phyloP scores from a whole-genome alignment of 106 monocot genomes.

The Dendrobium nobile region DNA sequence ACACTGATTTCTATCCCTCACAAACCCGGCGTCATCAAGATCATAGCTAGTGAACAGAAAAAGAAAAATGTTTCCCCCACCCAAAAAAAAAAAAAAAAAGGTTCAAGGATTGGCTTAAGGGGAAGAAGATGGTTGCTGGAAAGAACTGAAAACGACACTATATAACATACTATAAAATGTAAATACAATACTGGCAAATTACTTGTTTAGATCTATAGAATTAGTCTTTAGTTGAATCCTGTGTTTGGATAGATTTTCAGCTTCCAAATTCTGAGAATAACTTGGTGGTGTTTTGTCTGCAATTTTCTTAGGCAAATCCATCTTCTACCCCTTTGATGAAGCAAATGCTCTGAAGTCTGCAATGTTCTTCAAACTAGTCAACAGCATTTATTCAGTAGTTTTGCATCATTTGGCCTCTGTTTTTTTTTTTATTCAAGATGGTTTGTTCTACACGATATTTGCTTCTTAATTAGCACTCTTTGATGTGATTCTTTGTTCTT shows the following conservation, averaged over 20 bases:
- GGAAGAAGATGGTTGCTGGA: background rate
- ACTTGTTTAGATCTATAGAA: background rate
- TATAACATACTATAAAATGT: background rate
- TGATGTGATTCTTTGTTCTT: too few relatives aligned
- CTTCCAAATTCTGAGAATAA: background rate
- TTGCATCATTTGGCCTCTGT: background rate
- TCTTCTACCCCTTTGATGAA: too few relatives aligned
- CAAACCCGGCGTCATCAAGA: background rate
- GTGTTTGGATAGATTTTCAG: too few relatives aligned
- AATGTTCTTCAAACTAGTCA: background rate
- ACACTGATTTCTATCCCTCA: background rate
- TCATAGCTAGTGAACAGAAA: background rate
- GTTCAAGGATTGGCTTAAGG: background rate
- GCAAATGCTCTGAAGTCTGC: background rate
- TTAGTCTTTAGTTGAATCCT: background rate
- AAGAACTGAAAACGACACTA: background rate
- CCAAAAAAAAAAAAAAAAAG: background rate
- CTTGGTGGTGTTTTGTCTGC: background rate
- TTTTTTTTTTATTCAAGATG: too few relatives aligned
- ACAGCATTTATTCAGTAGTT: background rate
- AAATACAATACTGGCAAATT: background rate
- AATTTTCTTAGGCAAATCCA: background rate
- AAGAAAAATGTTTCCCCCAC: too few relatives aligned
- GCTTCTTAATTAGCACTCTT: too few relatives aligned
- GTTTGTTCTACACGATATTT: too few relatives aligned